These are phyloP conservation scores for Phytophthora aleatoria DNA, from an alignment of 352 stramenopile genomes.

Conservation along the genomic window DNA sequence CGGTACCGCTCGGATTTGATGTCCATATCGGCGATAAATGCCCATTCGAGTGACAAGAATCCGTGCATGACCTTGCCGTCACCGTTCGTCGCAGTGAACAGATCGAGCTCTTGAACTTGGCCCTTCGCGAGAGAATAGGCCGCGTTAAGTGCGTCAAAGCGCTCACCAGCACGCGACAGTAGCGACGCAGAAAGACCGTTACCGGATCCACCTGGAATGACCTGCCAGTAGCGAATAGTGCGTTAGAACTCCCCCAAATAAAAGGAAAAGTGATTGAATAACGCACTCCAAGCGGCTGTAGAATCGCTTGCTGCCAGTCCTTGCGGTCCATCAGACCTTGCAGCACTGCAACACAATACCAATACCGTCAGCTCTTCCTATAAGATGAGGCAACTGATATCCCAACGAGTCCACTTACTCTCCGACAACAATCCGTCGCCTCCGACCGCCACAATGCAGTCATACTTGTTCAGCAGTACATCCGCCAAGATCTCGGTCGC, in stretches of 20 bases:
- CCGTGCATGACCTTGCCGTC: constrained; percentile 64
- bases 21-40: constrained; percentile 80
- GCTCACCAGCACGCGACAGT: constrained; percentile 53
- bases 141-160: constrained; percentile 55
- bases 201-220: constrained; percentile 58
- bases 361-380: constrained; percentile 13
- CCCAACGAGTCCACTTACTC: constrained; percentile 39
- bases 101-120: constrained; percentile 61
- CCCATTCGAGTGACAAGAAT: constrained; percentile 89
- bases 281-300: constrained; percentile 57
- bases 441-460: constrained; percentile 69
- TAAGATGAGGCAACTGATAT: not conserved
- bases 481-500: constrained; percentile 55
- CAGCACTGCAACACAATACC: constrained; percentile 47
- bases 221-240: constrained; percentile 20
- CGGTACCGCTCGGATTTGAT: constrained; percentile 71
- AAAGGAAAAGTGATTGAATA: not conserved
- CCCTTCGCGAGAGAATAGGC: constrained; percentile 75
- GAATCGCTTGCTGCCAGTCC: constrained; percentile 64
- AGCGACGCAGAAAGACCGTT: constrained; percentile 72
- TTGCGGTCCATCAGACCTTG: constrained; percentile 72
- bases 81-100: constrained; percentile 55
- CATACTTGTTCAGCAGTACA: constrained; percentile 55
- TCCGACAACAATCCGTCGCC: constrained; percentile 76
- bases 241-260: not conserved